Percentiles rank a stretch among this genome's conserved stretches.
Evolutionary conservation across 2,329 filamentous ascomycete genomes (phyloP).

Genomic region (Fusarium heterosporum): DNA sequence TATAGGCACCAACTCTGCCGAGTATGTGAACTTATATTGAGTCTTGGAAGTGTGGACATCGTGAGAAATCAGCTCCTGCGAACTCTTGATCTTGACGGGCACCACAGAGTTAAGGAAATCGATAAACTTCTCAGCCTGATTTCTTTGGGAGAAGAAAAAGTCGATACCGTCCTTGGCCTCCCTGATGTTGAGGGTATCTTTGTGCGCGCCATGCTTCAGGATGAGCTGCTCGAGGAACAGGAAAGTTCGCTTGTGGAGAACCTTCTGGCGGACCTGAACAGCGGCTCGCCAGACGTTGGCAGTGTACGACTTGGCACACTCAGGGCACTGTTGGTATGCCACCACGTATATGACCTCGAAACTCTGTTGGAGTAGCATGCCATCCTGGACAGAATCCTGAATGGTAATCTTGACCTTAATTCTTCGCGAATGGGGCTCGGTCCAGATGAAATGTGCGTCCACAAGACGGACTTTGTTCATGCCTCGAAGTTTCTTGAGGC

Average conservation of each 20-base stretch:
- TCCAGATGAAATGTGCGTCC: slow-evolving; percentile 98
- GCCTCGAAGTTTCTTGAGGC: slow-evolving; percentile 87
- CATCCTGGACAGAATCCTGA: slow-evolving; percentile 75
- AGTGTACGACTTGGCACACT: slow-evolving; percentile 95
- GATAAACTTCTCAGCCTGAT: slow-evolving; percentile 91
- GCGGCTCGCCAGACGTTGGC: slow-evolving; percentile 94
- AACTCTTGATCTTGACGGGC: slow-evolving; percentile 81
- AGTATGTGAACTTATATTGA: slow-evolving; percentile 95
- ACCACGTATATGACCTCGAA: slow-evolving; percentile 96
- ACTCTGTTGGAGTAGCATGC: slow-evolving; percentile 83
- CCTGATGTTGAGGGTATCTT: slow-evolving; percentile 97
- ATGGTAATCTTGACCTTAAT: slow-evolving; percentile 96
- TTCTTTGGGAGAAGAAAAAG: slow-evolving; percentile 91
- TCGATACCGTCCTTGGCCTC: slow-evolving; percentile 96
- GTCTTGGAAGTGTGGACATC: slow-evolving; percentile 91
- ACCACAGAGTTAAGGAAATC: slow-evolving; percentile 89
- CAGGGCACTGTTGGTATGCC: slow-evolving; percentile 91
- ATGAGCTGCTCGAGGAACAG: slow-evolving; percentile 89
- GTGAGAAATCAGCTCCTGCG: slow-evolving; percentile 88
- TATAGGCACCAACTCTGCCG: slow-evolving; percentile 88
- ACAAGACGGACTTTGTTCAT: slow-evolving; percentile 92
- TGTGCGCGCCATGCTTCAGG: slow-evolving; percentile 90
- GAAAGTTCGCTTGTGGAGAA: slow-evolving; percentile 87
- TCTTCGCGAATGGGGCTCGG: slow-evolving; percentile 92
- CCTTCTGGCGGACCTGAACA: slow-evolving; percentile 97